Base-by-base conservation (phyloP, 1,139 yeast genomes). In the Zygosaccharomyces sapae region DNA sequence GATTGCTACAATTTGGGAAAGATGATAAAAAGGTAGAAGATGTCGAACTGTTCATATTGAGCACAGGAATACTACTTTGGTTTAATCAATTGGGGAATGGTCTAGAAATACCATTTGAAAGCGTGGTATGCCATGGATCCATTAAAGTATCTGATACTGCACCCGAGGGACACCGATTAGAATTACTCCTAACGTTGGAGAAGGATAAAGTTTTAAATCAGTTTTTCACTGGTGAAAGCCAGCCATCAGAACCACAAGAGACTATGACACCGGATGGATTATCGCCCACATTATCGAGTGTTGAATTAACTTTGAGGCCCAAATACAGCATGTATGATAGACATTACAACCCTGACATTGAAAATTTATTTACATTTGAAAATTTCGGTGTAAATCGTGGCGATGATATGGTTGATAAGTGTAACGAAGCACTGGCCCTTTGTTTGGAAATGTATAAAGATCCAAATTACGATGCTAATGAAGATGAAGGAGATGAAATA, bases 311-410 rank as follows among this genome's bases (percentile, higher is more conserved):
- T 8, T 52, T 69, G 7, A 49, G 58, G 7, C 73, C 74, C 16
- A 59, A 57, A 37, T 66, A 61, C 46, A 58, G 61, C 1, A 66
- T 62, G 45, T 58, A 56, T 47, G 73, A 70, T 34, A 56, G 72
- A 41, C 66, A 63, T 46, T 67, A 63, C 46, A 68, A 66, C 49
- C 57, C 61, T 8, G 52, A 58, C 10, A 59, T 65, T 3, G 74
- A 70, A 41, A 55, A 55, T 3, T 53, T 70, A 13, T 70, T 70
- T 53, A 67, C 69, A 1, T 67, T 63, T 50, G 60, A 59, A 10
- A 58, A 61, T 49, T 70, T 70, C 55, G 73, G 73, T 0, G 54
- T 63, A 12, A 69, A 69, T 47, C 59, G 67, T 46, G 73, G 72
- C 3, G 68, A 69, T 41, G 66, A 63, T 22, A 53, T 70, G 62